phyloP scores from a whole-genome alignment of 768 basidiomycete species.

The Coprinopsis strossmayeri region DNA sequence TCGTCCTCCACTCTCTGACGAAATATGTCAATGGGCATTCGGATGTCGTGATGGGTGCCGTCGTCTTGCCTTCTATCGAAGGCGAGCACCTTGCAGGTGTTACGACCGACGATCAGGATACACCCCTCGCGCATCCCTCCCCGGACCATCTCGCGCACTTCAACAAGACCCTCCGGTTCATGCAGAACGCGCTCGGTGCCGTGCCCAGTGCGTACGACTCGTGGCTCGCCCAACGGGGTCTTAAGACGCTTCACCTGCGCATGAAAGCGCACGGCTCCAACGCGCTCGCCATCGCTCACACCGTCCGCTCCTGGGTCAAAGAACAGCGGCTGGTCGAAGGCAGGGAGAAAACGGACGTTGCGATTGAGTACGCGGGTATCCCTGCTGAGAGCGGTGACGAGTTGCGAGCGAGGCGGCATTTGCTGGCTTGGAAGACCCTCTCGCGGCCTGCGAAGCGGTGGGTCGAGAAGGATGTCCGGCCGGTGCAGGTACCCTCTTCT shows the following conservation, averaged over 20 bases:
- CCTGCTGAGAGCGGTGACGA: neutral
- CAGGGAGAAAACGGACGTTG: conserved; percentile 8
- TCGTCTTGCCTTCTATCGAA: conserved; percentile 49
- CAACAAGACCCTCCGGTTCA: conserved; percentile 59
- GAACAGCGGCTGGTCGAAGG: neutral
- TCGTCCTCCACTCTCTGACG: conserved; percentile 78
- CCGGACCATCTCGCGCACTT: neutral
- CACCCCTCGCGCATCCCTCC: neutral
- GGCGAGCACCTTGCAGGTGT: conserved; percentile 35
- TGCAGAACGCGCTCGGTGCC: conserved; percentile 86
- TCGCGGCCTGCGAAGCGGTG: conserved; percentile 67
- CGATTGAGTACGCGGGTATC: conserved; percentile 1
- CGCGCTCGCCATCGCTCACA: conserved; percentile 43
- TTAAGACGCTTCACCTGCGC: conserved; percentile 86
- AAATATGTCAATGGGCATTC: conserved; percentile 96
- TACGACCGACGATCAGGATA: conserved; percentile 10
- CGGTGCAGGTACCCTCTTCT: conserved; percentile 13
- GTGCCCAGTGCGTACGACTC: conserved; percentile 82
- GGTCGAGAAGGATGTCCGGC: conserved; percentile 30
- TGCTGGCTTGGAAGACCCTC: conserved; percentile 54
- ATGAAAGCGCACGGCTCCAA: conserved; percentile 85
- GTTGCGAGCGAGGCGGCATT: conserved; percentile 34
- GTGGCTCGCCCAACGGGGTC: conserved; percentile 86
- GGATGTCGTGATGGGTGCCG: conserved; percentile 86
- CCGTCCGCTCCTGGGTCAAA: neutral